A percentile compares a stretch with the other conserved stretches of the same genome.
phyloP scores from a whole-genome alignment of 2,329 filamentous ascomycete species.

The Fusarium sp. region DNA sequence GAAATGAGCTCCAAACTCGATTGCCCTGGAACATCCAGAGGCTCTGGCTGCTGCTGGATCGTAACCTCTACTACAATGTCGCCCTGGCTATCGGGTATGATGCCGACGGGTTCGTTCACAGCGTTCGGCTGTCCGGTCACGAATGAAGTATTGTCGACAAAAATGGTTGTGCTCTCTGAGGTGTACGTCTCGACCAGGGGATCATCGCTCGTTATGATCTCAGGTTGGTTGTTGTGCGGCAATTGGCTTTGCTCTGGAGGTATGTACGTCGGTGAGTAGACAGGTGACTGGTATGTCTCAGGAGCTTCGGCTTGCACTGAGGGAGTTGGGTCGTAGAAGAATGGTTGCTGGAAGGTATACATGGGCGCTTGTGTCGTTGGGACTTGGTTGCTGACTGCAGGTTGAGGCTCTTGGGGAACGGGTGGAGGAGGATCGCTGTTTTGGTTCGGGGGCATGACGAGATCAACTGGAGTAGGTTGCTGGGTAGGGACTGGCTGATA shows the following conservation, averaged over 20 bases:
- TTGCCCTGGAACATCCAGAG: not conserved
- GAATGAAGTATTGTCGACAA: not conserved
- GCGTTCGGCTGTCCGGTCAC: not conserved
- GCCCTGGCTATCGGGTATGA: not conserved
- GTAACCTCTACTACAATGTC: constrained; percentile 1
- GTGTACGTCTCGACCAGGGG: constrained; percentile 16
- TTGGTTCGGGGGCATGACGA: not conserved
- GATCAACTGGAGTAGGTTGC: not conserved
- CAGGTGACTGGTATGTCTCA: constrained; percentile 11
- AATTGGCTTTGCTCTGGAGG: not conserved
- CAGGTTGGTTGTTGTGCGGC: constrained; percentile 23
- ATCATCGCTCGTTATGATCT: constrained; percentile 27
- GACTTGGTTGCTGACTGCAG: not conserved
- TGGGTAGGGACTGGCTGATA: constrained; percentile 8
- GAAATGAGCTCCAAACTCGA: not conserved
- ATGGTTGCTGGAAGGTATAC: constrained; percentile 9
- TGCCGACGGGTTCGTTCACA: not conserved
- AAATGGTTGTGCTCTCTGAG: not conserved
- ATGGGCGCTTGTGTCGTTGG: not conserved
- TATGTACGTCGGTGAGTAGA: not conserved
- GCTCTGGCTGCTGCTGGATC: not conserved
- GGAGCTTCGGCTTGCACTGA: constrained; percentile 13
- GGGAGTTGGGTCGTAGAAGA: constrained; percentile 10
- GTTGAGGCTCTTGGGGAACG: not conserved
- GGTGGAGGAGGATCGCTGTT: not conserved